Evolutionary conservation across 2,329 filamentous ascomycete genomes (phyloP).

Genomic region (Colletotrichum spinosum): DNA sequence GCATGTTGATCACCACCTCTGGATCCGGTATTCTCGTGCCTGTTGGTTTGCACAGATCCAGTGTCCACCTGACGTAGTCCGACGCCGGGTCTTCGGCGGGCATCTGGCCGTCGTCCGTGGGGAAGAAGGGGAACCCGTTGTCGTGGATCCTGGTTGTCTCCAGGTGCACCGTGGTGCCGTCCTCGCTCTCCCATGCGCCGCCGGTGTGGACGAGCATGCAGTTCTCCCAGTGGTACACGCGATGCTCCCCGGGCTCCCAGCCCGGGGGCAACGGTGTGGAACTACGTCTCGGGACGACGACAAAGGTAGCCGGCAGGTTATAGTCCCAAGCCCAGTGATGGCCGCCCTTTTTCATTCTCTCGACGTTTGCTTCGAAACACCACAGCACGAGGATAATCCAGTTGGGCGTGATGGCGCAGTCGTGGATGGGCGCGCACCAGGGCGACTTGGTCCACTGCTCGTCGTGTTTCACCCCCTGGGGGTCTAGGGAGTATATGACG

Average conservation of each 20-base stretch:
- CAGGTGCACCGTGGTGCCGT: slow-evolving; percentile 8
- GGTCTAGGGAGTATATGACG: slow-evolving; percentile 45
- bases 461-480: slow-evolving; percentile 54
- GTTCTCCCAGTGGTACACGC: slow-evolving; percentile 38
- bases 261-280: slow-evolving; percentile 35
- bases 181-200: slow-evolving; percentile 39
- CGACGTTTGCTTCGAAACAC: slow-evolving; percentile 48
- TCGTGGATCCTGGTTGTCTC: slow-evolving; percentile 43
- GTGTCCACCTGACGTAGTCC: slow-evolving; percentile 54
- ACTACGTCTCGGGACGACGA: slow-evolving; percentile 17
- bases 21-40: slow-evolving; percentile 44
- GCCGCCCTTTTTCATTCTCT: slow-evolving; percentile 50
- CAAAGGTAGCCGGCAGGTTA: slow-evolving; percentile 23
- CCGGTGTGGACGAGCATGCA: slow-evolving; percentile 36
- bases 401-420: slow-evolving; percentile 53
- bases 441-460: slow-evolving; percentile 62
- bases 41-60: slow-evolving; percentile 48
- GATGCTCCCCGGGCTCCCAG: slow-evolving; percentile 41
- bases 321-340: slow-evolving; percentile 52
- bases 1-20: slow-evolving; percentile 47
- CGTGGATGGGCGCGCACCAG: slow-evolving; percentile 56
- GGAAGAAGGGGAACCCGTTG: slow-evolving; percentile 41
- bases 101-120: slow-evolving; percentile 36
- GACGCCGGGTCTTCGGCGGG: slow-evolving; percentile 49
- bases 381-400: slow-evolving; percentile 49